phyloP scores from a whole-genome alignment of 1,284 basidiomycete genomes.

The Ustilago cynodontis region DNA sequence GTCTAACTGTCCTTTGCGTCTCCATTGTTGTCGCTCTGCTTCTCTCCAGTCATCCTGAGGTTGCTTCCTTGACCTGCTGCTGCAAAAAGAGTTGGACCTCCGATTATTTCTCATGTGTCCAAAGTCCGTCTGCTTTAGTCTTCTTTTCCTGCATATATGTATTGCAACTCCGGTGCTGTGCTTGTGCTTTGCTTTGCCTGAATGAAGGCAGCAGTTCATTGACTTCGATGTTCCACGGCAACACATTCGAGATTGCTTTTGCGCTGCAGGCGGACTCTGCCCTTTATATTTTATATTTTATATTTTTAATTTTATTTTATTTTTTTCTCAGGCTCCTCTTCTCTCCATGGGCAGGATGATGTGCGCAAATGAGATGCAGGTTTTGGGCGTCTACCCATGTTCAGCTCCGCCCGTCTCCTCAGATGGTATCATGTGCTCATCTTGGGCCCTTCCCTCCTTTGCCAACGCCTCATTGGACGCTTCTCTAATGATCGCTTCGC shows the following conservation, averaged over 20 bases:
- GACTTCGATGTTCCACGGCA: not conserved
- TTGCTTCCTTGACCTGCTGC: too few relatives aligned
- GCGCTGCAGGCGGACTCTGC: not conserved
- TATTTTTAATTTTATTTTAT: too few relatives aligned
- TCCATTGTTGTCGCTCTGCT: not conserved
- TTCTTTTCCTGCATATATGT: conserved; percentile 24
- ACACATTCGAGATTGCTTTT: not conserved
- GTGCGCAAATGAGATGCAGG: conserved; percentile 2
- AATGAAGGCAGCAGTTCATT: not conserved
- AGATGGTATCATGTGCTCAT: conserved; percentile 5
- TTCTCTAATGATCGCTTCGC: not conserved
- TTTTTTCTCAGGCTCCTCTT: not conserved
- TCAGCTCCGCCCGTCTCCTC: conserved; percentile 6
- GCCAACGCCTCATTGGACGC: not conserved
- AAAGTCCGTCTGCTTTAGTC: conserved; percentile 23
- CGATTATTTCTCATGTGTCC: conserved; percentile 13
- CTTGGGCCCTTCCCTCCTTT: too few relatives aligned
- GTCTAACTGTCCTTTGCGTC: too few relatives aligned
- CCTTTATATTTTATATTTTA: too few relatives aligned
- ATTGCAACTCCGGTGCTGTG: conserved; percentile 2
- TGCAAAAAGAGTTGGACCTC: conserved; percentile 6
- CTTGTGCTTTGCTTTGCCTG: not conserved
- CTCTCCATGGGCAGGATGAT: not conserved
- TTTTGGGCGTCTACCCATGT: not conserved
- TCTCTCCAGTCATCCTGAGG: too few relatives aligned